A percentile compares a stretch with the other conserved stretches of the same genome.
phyloP scores from a whole-genome alignment of 108 stramenopile genomes.

The Heterococcus sp. region DNA sequence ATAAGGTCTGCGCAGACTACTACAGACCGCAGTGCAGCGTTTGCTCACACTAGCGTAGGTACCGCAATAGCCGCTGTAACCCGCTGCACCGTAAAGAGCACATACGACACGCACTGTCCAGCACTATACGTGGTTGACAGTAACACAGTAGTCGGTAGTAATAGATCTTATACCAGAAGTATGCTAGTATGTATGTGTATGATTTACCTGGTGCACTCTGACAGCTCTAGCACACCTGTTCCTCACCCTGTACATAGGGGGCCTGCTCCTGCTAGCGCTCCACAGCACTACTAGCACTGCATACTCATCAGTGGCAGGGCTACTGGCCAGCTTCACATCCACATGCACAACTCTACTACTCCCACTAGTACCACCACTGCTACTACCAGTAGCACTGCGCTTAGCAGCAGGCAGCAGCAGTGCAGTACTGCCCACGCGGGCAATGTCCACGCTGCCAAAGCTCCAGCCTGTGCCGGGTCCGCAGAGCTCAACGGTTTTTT shows the following conservation, averaged over 20 bases:
- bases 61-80: too few species aligned
- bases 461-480: conserved; percentile 24
- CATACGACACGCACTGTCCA: not conserved
- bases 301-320: conserved; percentile 21
- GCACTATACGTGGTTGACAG: not conserved
- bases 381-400: not conserved
- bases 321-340: conserved; percentile 35
- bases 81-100: too few species aligned
- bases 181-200: not conserved
- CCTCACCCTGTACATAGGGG: conserved; percentile 15
- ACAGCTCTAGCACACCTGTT: conserved; percentile 12
- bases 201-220: conserved; percentile 13
- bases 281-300: conserved; percentile 41
- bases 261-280: conserved; percentile 4
- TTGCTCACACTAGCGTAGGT: not conserved
- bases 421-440: conserved; percentile 34
- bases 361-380: not conserved
- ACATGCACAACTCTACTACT: conserved; percentile 37
- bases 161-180: not conserved
- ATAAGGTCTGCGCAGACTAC: too few species aligned
- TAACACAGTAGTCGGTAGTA: not conserved
- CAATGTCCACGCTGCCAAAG: conserved; percentile 9
- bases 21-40: not conserved
- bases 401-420: conserved; percentile 14
- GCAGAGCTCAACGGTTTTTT: conserved; percentile 6